These are phyloP conservation scores for Aspergillus clavatus DNA, from an alignment of 2,329 filamentous ascomycete genomes.

Conservation along the genomic window DNA sequence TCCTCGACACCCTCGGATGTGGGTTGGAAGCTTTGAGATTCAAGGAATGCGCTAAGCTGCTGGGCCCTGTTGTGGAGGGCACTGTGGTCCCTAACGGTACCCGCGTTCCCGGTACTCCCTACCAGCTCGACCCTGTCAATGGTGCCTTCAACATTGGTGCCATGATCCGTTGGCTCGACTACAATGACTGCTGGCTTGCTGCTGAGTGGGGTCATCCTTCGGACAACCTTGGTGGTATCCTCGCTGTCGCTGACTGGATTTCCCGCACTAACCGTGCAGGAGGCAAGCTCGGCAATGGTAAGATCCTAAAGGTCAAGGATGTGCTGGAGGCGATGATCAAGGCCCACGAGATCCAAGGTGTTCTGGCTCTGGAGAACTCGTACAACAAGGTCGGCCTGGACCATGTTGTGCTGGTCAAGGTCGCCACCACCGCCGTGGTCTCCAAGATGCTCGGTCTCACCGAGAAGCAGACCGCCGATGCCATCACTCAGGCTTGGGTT, in stretches of 20 bases:
- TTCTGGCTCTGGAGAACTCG: conserved; percentile 92
- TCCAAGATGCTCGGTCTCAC: conserved; percentile 89
- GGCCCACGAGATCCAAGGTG: conserved; percentile 98
- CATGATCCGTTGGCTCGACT: conserved; percentile 98
- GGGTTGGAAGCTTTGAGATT: conserved; percentile 93
- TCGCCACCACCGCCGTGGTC: conserved; percentile 88
- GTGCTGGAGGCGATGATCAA: conserved; percentile 98
- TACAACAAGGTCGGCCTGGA: conserved; percentile 98
- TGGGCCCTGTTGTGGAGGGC: conserved; percentile 86
- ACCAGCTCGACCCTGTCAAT: conserved; percentile 90
- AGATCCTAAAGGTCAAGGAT: conserved; percentile 82
- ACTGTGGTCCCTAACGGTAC: conserved; percentile 89
- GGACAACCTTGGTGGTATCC: conserved; percentile 94
- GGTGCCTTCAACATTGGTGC: conserved; percentile 98
- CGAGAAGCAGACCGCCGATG: conserved; percentile 89
- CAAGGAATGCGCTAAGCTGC: conserved; percentile 90
- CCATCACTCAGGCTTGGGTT: conserved; percentile 94
- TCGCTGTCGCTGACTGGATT: conserved; percentile 95
- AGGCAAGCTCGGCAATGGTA: conserved; percentile 65
- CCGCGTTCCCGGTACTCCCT: conserved; percentile 84
- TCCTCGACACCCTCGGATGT: conserved; percentile 94
- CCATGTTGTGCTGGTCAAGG: conserved; percentile 97
- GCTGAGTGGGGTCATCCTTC: conserved; percentile 99
- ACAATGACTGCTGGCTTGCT: conserved; percentile 99
- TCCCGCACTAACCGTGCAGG: conserved; percentile 88